Base-by-base conservation (phyloP, 1,284 basidiomycete species). In the Ustilago shanxiensis region DNA sequence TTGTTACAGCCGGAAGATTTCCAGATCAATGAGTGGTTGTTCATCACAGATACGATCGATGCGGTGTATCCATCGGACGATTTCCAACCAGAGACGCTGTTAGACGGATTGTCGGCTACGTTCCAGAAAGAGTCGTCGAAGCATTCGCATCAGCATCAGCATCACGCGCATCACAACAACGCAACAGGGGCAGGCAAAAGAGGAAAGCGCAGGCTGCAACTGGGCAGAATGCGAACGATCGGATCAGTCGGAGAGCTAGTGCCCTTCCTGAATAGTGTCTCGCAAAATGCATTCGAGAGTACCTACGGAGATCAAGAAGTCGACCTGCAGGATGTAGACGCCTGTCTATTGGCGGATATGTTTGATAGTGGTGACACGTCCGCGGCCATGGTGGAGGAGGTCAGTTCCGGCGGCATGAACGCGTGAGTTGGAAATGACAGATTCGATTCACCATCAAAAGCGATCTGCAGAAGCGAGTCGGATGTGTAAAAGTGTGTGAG, bases 21-120 rank as follows among this genome's bases (percentile, higher is more conserved):
- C 87, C 97, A 99, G 87, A 93, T 98, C 77, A 93, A 99, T 86
- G 95, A 99, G 88, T 99, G 97, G 96, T 93, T 98, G 80, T 99
- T 99, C 84, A 91, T 98, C 61, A 97, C 95, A 0, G 97, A 99
- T 86, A 98, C 96, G 0, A 93, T 95, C 6, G 97, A 99, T 82
- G 95, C 95, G 0, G 90, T 95, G 13, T 95, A 95, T 86, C 92
- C 92, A 9, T 92, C 93, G 0, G 92, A 95, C 74, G 89, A 91
- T 50, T 95, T 92, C 90, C 88, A 88, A 51, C 92, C 95, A 1
- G 92, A 93, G 73, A 93, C 94, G 1, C 91, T 98, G 87, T 90
- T 98, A 85, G 96, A 99, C 85, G 92, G 93, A 51, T 88, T 98
- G 0, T 91, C 94, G n/a, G 93, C 90, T 24, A 91, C 50, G 57